Conservation (phyloP, 345 rosid genomes). For the Aegle marmelos region DNA sequence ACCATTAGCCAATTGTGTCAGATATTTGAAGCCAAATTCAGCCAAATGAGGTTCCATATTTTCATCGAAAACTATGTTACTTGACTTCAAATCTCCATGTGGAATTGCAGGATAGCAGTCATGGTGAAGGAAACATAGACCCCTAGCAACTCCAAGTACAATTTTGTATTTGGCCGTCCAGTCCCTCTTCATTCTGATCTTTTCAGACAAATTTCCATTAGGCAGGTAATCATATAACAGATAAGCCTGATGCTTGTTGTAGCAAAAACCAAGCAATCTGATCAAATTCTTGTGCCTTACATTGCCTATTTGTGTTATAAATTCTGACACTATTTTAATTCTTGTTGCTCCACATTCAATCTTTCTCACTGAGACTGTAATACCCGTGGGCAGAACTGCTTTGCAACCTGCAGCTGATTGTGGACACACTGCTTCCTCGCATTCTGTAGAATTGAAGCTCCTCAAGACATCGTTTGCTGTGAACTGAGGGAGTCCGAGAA, state of each 20-base stretch:
- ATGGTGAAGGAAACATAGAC: conserved; percentile 85
- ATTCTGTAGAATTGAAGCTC: conserved; percentile 53
- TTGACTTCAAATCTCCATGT: conserved; percentile 77
- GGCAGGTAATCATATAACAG: conserved; percentile 74
- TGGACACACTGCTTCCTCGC: conserved; percentile 35
- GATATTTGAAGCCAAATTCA: conserved; percentile 62
- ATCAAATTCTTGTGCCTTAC: conserved; percentile 75
- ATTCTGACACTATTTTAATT: conserved; percentile 36
- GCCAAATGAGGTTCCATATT: conserved; percentile 74
- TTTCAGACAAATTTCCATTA: conserved; percentile 73
- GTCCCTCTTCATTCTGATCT: conserved; percentile 45
- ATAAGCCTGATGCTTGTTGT: conserved; percentile 66
- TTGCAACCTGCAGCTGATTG: conserved; percentile 50
- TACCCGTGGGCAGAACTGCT: conserved; percentile 84
- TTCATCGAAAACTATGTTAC: conserved; percentile 58
- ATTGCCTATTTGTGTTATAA: conserved; percentile 55
- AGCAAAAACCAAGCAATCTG: conserved; percentile 82
- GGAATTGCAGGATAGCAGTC: conserved; percentile 84
- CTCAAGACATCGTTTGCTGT: conserved; percentile 71
- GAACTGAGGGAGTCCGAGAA: conserved; percentile 69
- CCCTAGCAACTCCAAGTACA: conserved; percentile 74
- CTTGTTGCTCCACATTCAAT: conserved; percentile 52
- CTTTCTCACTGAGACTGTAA: conserved; percentile 67
- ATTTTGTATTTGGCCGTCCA: conserved; percentile 63
- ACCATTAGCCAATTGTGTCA: conserved; percentile 39